Percentiles rank a stretch among this genome's conserved stretches.
Evolutionary conservation across 2,329 filamentous ascomycete species (phyloP).

Genomic region (Helotiales sp.): DNA sequence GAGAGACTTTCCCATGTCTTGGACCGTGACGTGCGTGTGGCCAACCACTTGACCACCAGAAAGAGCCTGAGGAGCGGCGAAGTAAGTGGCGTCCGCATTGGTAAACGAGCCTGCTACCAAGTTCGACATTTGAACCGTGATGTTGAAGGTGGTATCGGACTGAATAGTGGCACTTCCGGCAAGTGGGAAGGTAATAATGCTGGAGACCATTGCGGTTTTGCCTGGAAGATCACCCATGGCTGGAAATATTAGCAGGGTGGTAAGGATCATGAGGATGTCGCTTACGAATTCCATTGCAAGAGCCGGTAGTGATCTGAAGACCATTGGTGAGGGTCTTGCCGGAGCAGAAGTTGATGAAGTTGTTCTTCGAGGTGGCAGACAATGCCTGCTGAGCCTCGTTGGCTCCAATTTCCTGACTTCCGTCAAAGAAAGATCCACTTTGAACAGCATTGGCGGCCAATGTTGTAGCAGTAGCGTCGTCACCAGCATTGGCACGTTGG

Average conservation of each 20-base stretch:
- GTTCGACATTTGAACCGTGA: constrained; percentile 37
- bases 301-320: constrained; percentile 55
- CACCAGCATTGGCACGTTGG: neutral
- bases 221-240: constrained; percentile 37
- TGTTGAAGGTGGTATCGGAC: constrained; percentile 32
- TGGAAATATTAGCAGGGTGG: constrained; percentile 22
- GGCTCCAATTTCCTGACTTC: constrained; percentile 25
- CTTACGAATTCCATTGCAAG: constrained; percentile 53
- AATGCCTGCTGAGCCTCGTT: constrained; percentile 28
- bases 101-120: constrained; percentile 40
- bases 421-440: constrained; percentile 31
- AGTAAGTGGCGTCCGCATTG: constrained; percentile 40
- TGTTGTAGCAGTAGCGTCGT: constrained; percentile 21
- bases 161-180: constrained; percentile 16
- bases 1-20: constrained; percentile 36
- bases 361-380: constrained; percentile 33
- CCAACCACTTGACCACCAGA: constrained; percentile 37
- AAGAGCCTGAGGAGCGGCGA: constrained; percentile 39
- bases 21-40: constrained; percentile 42
- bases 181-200: constrained; percentile 28
- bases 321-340: constrained; percentile 57
- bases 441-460: constrained; percentile 30
- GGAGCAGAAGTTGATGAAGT: constrained; percentile 37
- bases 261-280: neutral
- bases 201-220: constrained; percentile 35